Conservation (phyloP, 2,329 filamentous ascomycete species). For the Cladosporium sphaerospermum region DNA sequence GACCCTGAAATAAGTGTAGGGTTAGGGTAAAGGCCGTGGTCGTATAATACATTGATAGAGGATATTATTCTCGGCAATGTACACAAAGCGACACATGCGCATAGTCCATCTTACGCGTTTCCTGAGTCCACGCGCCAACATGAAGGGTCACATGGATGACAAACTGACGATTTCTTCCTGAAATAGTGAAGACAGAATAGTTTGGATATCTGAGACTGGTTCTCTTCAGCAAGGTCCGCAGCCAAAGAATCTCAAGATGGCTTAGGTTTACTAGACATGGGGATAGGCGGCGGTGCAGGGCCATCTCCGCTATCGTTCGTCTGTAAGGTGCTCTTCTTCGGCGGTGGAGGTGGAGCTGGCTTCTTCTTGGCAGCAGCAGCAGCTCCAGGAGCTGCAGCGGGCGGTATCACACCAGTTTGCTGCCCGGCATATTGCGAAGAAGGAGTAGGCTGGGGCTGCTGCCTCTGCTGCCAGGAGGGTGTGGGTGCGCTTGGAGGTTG, state of each 20-base stretch:
- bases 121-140: no score
- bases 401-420: conserved; percentile 33
- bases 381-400: conserved; percentile 22
- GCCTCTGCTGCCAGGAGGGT: conserved; percentile 58
- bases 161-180: no score
- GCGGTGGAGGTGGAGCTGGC: conserved; percentile 51
- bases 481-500: conserved; percentile 34
- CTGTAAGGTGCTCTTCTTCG: conserved; percentile 49
- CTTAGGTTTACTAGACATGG: conserved; percentile 51
- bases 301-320: conserved; percentile 28
- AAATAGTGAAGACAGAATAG: no score
- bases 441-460: conserved; percentile 19
- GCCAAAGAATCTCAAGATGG: conserved; percentile 12
- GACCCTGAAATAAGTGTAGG: no score
- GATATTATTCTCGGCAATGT: no score
- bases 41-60: no score
- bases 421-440: conserved; percentile 32
- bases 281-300: conserved; percentile 49
- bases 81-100: no score
- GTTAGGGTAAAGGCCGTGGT: no score
- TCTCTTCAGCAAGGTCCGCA: no score
- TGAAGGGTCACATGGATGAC: no score
- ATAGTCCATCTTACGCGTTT: no score
- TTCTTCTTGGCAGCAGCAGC: conserved; percentile 41
- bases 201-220: no score